Conservation (phyloP, 2,329 filamentous ascomycete species). For the Paraphoma chrysanthemicola region DNA sequence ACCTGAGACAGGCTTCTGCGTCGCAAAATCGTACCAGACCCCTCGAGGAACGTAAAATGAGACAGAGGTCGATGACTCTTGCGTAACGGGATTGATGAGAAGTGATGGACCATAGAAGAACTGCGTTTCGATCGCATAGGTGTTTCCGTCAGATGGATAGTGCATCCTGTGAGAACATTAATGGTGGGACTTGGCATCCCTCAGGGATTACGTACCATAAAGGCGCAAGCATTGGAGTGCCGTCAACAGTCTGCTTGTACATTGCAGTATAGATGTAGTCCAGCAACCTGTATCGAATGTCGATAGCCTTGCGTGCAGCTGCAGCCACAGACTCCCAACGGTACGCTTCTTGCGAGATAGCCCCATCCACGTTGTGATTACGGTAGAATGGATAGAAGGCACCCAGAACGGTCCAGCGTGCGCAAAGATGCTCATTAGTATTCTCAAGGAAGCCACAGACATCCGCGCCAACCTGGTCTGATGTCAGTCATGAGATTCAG, state of each 20-base stretch:
- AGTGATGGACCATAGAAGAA: conserved; percentile 66
- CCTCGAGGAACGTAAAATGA: conserved; percentile 65
- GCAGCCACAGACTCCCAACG: conserved; percentile 69
- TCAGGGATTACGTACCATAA: conserved; percentile 67
- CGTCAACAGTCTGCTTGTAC: conserved; percentile 64
- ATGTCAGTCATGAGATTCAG: neutral
- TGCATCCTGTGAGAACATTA: conserved; percentile 55
- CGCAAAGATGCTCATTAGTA: conserved; percentile 72
- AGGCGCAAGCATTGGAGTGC: conserved; percentile 70
- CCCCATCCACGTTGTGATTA: conserved; percentile 72
- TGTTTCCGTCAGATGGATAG: conserved; percentile 65
- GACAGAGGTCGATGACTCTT: conserved; percentile 59
- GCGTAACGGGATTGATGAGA: conserved; percentile 63
- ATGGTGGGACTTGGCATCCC: neutral
- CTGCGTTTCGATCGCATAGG: conserved; percentile 59
- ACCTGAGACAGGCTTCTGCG: conserved; percentile 33
- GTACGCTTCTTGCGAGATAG: conserved; percentile 61
- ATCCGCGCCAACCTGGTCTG: conserved; percentile 57
- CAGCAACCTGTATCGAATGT: conserved; percentile 75
- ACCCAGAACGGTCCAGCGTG: conserved; percentile 74
- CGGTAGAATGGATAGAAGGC: conserved; percentile 78
- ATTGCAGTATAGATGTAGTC: conserved; percentile 81
- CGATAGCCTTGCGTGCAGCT: conserved; percentile 72
- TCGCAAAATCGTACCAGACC: conserved; percentile 55
- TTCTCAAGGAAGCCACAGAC: conserved; percentile 76